Percentiles rank a stretch among this genome's conserved stretches.
These are phyloP conservation scores for Scheffersomyces quercinus DNA, from an alignment of 1,139 yeast genomes.

Conservation along the genomic window DNA sequence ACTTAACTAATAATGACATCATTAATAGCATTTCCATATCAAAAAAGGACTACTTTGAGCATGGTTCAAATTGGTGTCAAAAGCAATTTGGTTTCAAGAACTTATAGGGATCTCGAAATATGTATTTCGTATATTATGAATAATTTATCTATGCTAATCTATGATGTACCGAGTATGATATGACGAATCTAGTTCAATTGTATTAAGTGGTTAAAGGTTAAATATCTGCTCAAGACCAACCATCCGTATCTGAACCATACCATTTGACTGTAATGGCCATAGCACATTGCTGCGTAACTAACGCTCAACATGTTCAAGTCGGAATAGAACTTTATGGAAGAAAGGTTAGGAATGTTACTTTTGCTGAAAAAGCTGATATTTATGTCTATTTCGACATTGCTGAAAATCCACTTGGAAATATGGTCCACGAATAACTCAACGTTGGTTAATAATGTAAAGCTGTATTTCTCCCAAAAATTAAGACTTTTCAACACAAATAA, in stretches of 20 bases:
- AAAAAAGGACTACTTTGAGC: conserved; percentile 79
- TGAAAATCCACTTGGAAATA: conserved; percentile 30
- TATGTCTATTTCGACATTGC: conserved; percentile 36
- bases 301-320: conserved; percentile 60
- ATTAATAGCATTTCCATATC: conserved; percentile 63
- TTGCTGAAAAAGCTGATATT: conserved; percentile 42
- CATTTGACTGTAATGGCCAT: conserved; percentile 87
- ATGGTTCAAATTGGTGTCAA: conserved; percentile 80
- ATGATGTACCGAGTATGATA: not conserved
- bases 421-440: conserved; percentile 42
- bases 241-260: conserved; percentile 95
- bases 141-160: conserved; percentile 1
- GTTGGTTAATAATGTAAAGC: conserved; percentile 49
- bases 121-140: conserved; percentile 2
- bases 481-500: conserved; percentile 47
- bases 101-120: conserved; percentile 12
- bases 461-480: conserved; percentile 51
- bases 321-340: conserved; percentile 45
- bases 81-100: conserved; percentile 69
- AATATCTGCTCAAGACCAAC: conserved; percentile 73
- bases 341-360: conserved; percentile 11
- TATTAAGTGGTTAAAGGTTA: conserved; percentile 70
- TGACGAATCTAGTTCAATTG: conserved; percentile 14
- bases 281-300: conserved; percentile 73
- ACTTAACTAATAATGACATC: conserved; percentile 52